A percentile compares a stretch with the other conserved stretches of the same genome.
These are phyloP conservation scores for Ustilago curta DNA, from an alignment of 1,284 basidiomycete species.

Conservation along the genomic window DNA sequence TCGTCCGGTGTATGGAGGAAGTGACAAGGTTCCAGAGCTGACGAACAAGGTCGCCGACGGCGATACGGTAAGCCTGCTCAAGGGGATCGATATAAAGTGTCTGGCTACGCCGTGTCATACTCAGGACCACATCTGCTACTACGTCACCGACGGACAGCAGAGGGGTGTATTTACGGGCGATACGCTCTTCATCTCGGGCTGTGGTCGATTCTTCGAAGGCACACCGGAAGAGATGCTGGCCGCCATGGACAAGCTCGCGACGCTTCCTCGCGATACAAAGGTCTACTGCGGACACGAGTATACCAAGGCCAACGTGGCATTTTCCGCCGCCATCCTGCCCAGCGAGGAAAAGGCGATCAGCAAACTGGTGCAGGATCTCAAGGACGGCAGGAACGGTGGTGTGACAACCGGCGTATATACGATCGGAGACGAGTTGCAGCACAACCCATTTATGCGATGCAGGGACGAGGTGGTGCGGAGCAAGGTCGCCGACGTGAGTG, in stretches of 20 bases:
- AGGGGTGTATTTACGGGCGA: slow-evolving; percentile 90
- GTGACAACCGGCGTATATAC: slow-evolving; percentile 82
- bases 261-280: slow-evolving; percentile 82
- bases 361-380: slow-evolving; percentile 71
- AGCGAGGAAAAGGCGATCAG: slow-evolving; percentile 73
- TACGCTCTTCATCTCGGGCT: slow-evolving; percentile 91
- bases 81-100: slow-evolving; percentile 49
- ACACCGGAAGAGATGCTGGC: slow-evolving; percentile 86
- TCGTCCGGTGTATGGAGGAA: slow-evolving; percentile 86
- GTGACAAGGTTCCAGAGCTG: slow-evolving; percentile 77
- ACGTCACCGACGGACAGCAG: slow-evolving; percentile 74
- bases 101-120: slow-evolving; percentile 95
- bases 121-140: slow-evolving; percentile 93
- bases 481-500: slow-evolving; percentile 67
- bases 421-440: slow-evolving; percentile 81
- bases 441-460: slow-evolving; percentile 69
- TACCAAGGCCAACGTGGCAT: slow-evolving; percentile 67
- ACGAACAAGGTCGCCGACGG: slow-evolving; percentile 76
- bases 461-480: slow-evolving; percentile 52
- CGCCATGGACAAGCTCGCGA: slow-evolving; percentile 76
- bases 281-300: slow-evolving; percentile 86
- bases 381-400: slow-evolving; percentile 70
- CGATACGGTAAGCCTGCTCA: slow-evolving; percentile 41
- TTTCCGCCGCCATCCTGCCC: slow-evolving; percentile 75
- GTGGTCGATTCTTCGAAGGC: slow-evolving; percentile 97